These are phyloP conservation scores for Turritis glabra DNA, from an alignment of 345 rosid genomes.

Conservation along the genomic window DNA sequence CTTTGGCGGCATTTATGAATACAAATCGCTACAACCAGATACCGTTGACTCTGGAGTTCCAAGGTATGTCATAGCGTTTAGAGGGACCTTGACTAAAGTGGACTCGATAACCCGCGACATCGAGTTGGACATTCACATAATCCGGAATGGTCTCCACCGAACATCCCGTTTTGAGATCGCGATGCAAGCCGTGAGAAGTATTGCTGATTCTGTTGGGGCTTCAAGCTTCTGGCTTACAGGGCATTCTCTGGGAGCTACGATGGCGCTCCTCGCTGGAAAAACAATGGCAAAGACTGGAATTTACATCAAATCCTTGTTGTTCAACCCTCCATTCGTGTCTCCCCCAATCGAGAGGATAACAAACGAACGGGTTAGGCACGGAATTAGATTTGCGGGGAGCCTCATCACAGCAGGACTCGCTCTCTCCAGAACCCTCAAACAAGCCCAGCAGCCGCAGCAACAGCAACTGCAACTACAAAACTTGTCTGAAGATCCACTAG, in stretches of 20 bases:
- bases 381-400: constrained; percentile 67
- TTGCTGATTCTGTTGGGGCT: constrained; percentile 57
- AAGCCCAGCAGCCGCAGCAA: constrained; percentile 33
- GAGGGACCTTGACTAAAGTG: constrained; percentile 75
- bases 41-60: constrained; percentile 39
- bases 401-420: constrained; percentile 78
- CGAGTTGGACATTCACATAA: constrained; percentile 55
- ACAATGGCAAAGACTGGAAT: constrained; percentile 63
- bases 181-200: constrained; percentile 62
- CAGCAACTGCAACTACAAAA: constrained; percentile 27
- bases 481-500: constrained; percentile 48
- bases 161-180: constrained; percentile 72
- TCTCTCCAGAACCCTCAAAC: constrained; percentile 44
- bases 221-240: constrained; percentile 84
- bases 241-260: constrained; percentile 85
- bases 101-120: constrained; percentile 66
- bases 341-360: constrained; percentile 77
- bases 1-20: constrained; percentile 76
- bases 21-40: constrained; percentile 38
- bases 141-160: constrained; percentile 59
- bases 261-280: constrained; percentile 78
- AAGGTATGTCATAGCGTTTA: constrained; percentile 67
- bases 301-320: constrained; percentile 59
- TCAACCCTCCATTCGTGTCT: constrained; percentile 81
- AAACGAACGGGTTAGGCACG: constrained; percentile 54